Conservation (phyloP, 2,329 filamentous ascomycete species). For the Chrysosporium queenslandicum region DNA sequence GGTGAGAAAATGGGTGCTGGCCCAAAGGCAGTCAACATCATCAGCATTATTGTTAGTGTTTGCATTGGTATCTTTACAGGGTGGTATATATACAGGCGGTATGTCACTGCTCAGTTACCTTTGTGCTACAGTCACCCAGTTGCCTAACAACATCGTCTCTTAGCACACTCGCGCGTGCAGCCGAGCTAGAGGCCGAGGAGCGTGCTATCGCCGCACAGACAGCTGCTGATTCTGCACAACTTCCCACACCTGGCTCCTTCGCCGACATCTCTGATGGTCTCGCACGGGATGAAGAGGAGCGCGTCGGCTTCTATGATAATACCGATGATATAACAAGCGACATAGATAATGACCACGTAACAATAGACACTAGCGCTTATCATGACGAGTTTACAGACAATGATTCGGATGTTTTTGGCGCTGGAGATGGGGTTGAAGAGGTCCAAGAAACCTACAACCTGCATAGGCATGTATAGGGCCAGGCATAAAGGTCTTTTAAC, state of each 20-base stretch:
- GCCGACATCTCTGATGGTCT: slow-evolving; percentile 32
- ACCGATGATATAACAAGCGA: slow-evolving; percentile 34
- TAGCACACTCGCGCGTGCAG: slow-evolving; percentile 41
- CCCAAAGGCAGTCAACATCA: slow-evolving; percentile 74
- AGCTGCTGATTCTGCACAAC: slow-evolving; percentile 20
- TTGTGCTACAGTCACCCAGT: neutral
- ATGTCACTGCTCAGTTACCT: slow-evolving; percentile 14
- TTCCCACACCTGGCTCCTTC: slow-evolving; percentile 19
- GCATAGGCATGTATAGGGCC: slow-evolving; percentile 28
- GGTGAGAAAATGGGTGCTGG: slow-evolving; percentile 70
- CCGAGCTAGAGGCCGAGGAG: slow-evolving; percentile 41
- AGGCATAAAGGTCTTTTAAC: neutral
- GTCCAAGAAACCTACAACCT: slow-evolving; percentile 32
- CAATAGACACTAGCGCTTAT: slow-evolving; percentile 34
- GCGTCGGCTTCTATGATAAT: slow-evolving; percentile 33
- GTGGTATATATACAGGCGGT: slow-evolving; percentile 70
- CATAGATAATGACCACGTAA: slow-evolving; percentile 39
- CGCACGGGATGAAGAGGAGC: slow-evolving; percentile 36
- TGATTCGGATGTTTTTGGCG: slow-evolving; percentile 41
- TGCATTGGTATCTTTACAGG: slow-evolving; percentile 65
- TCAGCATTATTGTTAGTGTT: slow-evolving; percentile 63
- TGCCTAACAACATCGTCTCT: neutral
- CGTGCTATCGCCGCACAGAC: slow-evolving; percentile 32
- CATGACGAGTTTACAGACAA: slow-evolving; percentile 46
- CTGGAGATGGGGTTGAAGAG: slow-evolving; percentile 32